phyloP scores from a whole-genome alignment of 2,329 filamentous ascomycete species.

The Aspergillus unguis region DNA sequence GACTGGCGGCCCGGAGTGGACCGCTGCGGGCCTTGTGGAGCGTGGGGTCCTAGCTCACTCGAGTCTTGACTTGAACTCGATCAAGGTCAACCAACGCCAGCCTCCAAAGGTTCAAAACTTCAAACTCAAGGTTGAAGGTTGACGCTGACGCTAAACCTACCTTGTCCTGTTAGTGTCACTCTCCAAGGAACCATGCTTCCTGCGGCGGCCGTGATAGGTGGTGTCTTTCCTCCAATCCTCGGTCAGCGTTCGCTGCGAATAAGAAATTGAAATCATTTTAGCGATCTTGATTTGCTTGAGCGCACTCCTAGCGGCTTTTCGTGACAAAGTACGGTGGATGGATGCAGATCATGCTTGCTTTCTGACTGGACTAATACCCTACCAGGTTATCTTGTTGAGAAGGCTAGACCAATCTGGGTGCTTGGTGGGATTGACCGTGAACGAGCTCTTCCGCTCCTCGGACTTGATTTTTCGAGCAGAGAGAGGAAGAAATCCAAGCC shows the following conservation, averaged over 20 bases:
- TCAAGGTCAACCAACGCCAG: not conserved
- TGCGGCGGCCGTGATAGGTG: constrained; percentile 18
- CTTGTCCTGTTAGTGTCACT: constrained; percentile 5
- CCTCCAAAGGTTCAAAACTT: not conserved
- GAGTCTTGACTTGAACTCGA: not conserved
- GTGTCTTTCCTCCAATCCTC: constrained; percentile 12
- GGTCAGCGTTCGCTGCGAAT: constrained; percentile 11
- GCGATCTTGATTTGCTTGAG: constrained; percentile 14
- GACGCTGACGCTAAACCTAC: constrained; percentile 9
- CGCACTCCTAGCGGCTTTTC: constrained; percentile 14
- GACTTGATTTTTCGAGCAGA: not conserved
- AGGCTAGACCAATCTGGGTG: constrained; percentile 3
- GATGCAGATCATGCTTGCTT: constrained; percentile 16
- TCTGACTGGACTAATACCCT: constrained; percentile 11
- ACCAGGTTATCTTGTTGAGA: constrained; percentile 5
- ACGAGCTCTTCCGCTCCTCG: constrained; percentile 6
- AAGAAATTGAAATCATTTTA: constrained; percentile 20
- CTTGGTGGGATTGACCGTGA: constrained; percentile 6
- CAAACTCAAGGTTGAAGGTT: constrained; percentile 7
- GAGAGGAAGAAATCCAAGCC: not conserved
- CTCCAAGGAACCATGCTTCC: constrained; percentile 15
- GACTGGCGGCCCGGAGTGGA: constrained; percentile 26
- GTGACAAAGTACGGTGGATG: constrained; percentile 24
- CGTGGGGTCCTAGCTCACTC: constrained; percentile 22
- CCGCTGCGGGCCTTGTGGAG: constrained; percentile 24